Conservation (phyloP, 495 filamentous ascomycete species). For the Melanomma pulvis-pyrius region DNA sequence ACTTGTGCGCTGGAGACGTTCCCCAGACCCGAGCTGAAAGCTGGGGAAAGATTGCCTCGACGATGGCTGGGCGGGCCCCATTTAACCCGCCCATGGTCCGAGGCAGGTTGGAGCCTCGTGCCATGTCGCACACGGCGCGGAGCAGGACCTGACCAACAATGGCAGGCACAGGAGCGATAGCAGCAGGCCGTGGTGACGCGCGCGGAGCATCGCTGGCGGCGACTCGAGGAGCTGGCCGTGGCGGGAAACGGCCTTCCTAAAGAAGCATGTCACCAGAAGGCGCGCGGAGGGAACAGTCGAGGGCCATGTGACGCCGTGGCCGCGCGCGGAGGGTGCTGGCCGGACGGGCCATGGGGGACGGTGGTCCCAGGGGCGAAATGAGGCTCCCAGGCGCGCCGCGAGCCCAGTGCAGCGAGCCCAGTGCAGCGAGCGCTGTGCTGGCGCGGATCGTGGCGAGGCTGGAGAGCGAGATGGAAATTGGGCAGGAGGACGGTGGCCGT, state of each 20-base stretch:
- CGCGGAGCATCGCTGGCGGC: neutral
- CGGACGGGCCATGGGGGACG: slow-evolving; percentile 13
- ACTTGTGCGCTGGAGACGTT: neutral
- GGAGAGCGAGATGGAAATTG: slow-evolving; percentile 13
- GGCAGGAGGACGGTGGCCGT: neutral
- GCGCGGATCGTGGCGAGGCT: slow-evolving; percentile 20
- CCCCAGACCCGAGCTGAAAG: slow-evolving; percentile 16
- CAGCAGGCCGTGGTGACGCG: slow-evolving; percentile 5
- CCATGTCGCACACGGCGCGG: slow-evolving; percentile 18
- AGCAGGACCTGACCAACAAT: slow-evolving; percentile 33
- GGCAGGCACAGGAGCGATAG: slow-evolving; percentile 2
- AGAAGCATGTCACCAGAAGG: slow-evolving; percentile 31
- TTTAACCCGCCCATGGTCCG: neutral
- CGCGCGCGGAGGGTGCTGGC: slow-evolving; percentile 21
- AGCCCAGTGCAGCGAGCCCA: neutral
- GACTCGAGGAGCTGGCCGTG: slow-evolving; percentile 7
- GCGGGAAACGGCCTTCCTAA: slow-evolving; percentile 32
- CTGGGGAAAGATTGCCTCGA: slow-evolving; percentile 23
- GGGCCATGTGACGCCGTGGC: slow-evolving; percentile 31
- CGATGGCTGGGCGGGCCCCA: neutral
- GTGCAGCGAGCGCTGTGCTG: neutral
- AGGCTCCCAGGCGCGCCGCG: slow-evolving; percentile 23
- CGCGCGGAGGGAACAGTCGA: slow-evolving; percentile 29
- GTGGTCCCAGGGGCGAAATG: slow-evolving; percentile 4
- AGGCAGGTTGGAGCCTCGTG: slow-evolving; percentile 2